Base-by-base conservation (phyloP, 306 rosid species). In the Quercus gilva region DNA sequence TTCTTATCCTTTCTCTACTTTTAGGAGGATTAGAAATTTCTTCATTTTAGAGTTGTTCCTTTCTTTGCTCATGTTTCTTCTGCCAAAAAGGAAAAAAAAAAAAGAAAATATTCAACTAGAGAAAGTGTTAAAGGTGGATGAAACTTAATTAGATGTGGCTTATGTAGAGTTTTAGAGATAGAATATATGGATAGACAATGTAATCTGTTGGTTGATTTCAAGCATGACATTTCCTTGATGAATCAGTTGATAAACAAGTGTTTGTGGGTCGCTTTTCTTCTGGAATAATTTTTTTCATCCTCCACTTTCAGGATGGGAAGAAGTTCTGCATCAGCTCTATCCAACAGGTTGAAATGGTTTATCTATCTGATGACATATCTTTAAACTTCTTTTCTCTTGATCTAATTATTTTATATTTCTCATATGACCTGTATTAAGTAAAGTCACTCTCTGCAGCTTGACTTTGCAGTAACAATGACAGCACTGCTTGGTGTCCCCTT, bases 401-500 rank as follows among this genome's bases (percentile, higher is more conserved):
- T 80, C 67, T 45, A 59, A 59, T 64, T 70, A 26, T 49, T 64
- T 70, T 45, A 58, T 55, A 25, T 74, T 75, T 64, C 45, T 79
- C 53, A 15, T 57, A 31, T 67, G 79, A 74, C 71, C 69, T 67
- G 43, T 82, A 86, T 82, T 78, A 43, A 78, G 58, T 70, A 78
- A 28, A 83, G 63, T 84, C 77, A 72, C 79, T 81, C 80, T 55
- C 80, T 90, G 87, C 97, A 95, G 98, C 98, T 95, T 65, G 99
- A 95, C 82, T 95, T 95, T 92, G 94, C 99, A 65, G 97, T 79
- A 79, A 95, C 99, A 56, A 55, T 95, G 81, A 91, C 99, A 55
- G 97, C 96, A 2, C 83, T 92, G 88, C 91, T 95, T 74, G 99
- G 98, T 74, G 78, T 95, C 74, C 98, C 99, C 20, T 92, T 95